Evolutionary conservation across 2,329 filamentous ascomycete species (phyloP), one percentile per base, ranked within the genome.

Genomic region (Botrytis fragariae): DNA sequence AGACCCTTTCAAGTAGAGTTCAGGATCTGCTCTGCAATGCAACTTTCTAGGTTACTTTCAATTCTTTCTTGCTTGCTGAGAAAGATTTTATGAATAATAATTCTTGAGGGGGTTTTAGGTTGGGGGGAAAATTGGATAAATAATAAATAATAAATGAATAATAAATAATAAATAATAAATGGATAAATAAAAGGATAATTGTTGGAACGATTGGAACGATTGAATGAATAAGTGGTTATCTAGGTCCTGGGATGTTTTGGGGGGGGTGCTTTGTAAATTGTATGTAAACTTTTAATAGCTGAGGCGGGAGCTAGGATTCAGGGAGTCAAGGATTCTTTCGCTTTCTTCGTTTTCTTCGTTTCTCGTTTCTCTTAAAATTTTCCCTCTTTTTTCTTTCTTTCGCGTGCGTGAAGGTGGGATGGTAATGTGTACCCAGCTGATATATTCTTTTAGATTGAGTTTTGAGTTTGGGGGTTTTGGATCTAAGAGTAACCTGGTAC

Each of bases 1-100:
- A 68, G 54, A 68, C 64, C 35, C 64, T 54, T 68, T 68, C 64
- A 20, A 51, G 63, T 54, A 39, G 32, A 69, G 67, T 32, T 25
- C 22, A 44, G 32, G 37, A 69, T 57, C 35, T 59, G 48, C 37
- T 57, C 35, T 59, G 48, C 67, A 69, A 59, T 39, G 37, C 42
- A 32, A 6, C 16, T 44, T 42, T 44, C 37, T 20, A 9, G 64
- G 16, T 42, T 39, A 68, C 45, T 39, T 54, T 25, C 25, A 20
- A 20, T 7, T 39, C 48, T 54, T n/a, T n/a, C 25, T 39, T 9
- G 42, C 42, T 44, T 44, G 20, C n/a, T 39, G 37, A 10, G 45
- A 39, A 37, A 20, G 22, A 39, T 39, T 68, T 54, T 48, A 65
- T 48, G 42, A 48, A 63, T 44, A 29, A 32, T 29, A 25, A 14